These are phyloP conservation scores for Helicostylum pulchrum DNA, from an alignment of 192 early-diverging fungal genomes.

Conservation along the genomic window DNA sequence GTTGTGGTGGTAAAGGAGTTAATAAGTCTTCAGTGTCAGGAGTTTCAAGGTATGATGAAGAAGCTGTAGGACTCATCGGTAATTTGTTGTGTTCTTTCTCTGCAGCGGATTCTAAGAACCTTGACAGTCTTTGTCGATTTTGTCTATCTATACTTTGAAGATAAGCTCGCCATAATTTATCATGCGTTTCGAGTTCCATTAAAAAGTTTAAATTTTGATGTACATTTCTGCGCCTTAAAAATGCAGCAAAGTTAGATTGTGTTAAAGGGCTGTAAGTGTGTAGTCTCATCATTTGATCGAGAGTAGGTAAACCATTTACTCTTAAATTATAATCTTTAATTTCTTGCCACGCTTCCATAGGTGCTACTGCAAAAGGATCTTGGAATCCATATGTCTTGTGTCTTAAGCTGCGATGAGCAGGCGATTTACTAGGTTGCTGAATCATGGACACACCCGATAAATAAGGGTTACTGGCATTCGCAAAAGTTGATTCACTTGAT, in stretches of 20 bases:
- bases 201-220: conserved; percentile 44
- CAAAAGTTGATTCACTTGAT: background rate
- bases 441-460: conserved; percentile 2
- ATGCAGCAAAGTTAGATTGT: conserved; percentile 39
- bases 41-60: conserved; percentile 11
- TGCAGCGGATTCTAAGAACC: conserved; percentile 10
- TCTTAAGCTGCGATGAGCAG: background rate
- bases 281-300: conserved; percentile 33
- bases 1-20: conserved; percentile 1
- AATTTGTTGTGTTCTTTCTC: background rate
- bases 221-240: conserved; percentile 28
- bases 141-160: conserved; percentile 17
- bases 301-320: conserved; percentile 38
- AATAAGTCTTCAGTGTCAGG: conserved; percentile 9
- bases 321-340: conserved; percentile 39
- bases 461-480: conserved; percentile 20
- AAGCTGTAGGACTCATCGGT: conserved; percentile 2
- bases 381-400: conserved; percentile 28
- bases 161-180: conserved; percentile 37
- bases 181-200: conserved; percentile 41
- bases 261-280: conserved; percentile 34
- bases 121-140: conserved; percentile 4
- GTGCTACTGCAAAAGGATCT: conserved; percentile 30
- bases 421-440: background rate
- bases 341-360: conserved; percentile 39